Conservation (phyloP, 2,329 filamentous ascomycete species). For the Phialophora expanda region DNA sequence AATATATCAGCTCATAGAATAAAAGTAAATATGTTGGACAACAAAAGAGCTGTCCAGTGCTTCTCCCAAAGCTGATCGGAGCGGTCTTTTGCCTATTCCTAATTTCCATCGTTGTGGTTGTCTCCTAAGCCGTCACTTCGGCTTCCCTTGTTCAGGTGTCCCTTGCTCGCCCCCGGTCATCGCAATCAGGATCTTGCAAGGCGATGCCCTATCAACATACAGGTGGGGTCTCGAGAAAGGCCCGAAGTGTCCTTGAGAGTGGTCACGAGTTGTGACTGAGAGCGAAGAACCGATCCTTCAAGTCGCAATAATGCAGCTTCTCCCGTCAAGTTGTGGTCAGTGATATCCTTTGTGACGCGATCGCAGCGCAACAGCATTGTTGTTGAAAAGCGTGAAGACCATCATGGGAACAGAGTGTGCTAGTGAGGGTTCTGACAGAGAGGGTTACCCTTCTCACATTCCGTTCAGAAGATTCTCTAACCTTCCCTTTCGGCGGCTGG, state of each 20-base stretch:
- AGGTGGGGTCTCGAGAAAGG: not conserved
- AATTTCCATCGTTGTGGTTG: not conserved
- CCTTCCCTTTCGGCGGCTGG: not conserved
- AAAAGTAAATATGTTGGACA: not conserved
- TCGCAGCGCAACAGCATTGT: not conserved
- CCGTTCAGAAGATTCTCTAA: not conserved
- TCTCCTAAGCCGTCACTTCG: not conserved
- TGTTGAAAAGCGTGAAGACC: not conserved
- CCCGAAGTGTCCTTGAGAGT: not conserved
- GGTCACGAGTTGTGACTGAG: not conserved
- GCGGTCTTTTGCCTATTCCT: not conserved
- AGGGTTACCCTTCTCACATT: not conserved
- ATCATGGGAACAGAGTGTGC: too few relatives aligned
- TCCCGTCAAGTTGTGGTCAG: not conserved
- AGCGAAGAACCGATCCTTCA: not conserved
- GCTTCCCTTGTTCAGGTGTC: constrained; percentile 19
- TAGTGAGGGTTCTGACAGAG: not conserved
- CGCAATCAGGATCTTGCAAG: not conserved
- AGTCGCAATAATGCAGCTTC: not conserved
- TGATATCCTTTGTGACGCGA: not conserved
- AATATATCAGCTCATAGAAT: not conserved
- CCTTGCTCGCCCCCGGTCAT: not conserved
- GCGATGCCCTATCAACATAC: not conserved
- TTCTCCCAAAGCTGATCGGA: not conserved
- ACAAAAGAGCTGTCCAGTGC: not conserved